Evolutionary conservation across 345 rosid species (phyloP), one percentile per base, ranked within the genome.

Genomic region (Euphorbia pulcherrima): DNA sequence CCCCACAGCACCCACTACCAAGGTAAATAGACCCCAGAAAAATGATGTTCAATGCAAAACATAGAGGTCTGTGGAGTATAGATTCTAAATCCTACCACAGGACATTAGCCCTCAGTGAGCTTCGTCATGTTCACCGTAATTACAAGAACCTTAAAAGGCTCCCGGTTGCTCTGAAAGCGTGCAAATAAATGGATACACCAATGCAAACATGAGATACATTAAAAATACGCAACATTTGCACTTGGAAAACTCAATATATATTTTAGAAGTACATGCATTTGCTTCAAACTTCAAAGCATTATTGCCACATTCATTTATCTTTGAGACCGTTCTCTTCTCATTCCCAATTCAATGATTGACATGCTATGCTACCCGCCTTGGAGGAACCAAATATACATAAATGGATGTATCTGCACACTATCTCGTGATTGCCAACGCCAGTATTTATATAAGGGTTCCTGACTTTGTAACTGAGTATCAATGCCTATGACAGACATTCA

Each of bases 261-360:
- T 62, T 62, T 40, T 21, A 24, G 5, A 1, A 14, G 12, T 20
- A 41, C 2, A 16, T 41, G 3, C 8, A 20, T 7, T 41, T 62
- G 33, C 16, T 41, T 62, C 48, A 62, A 62, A 61, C n/a, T n/a
- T n/a, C n/a, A n/a, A n/a, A n/a, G n/a, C n/a, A 8, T 30, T 30
- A 62, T 28, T 6, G 18, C 5, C 30, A 24, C 41, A 18, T 24
- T 6, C 23, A 20, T 63, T 41, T 28, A 1, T 11, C 52, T 1
- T 63, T 46, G 23, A 9, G 8, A 9, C 8, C 35, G 8, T n/a
- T 10, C 21, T 29, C 53, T 52, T 44, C 35, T n/a, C n/a, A 12
- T 9, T 30, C 39, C 39, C 12, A 17, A 58, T 18, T 26, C 23
- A 56, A 28, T 24, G 14, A 57, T 18, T 28, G 52, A 44, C 18